Base-by-base conservation (phyloP, 2,329 filamentous ascomycete genomes). In the Trichoderma breve region DNA sequence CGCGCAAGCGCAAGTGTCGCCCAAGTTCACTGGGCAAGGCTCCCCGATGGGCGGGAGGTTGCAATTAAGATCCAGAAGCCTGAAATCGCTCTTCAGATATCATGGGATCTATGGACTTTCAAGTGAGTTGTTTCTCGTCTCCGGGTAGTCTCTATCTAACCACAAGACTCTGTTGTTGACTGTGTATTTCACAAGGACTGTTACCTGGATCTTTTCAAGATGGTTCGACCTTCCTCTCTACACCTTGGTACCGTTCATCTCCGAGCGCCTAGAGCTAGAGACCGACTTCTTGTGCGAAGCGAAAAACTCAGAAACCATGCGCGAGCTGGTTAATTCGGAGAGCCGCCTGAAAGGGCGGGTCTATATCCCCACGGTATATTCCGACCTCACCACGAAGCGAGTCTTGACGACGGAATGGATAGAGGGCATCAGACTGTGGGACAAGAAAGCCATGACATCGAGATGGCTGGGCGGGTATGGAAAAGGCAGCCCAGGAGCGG, bases 401-500 rank as follows among this genome's bases (percentile, higher is more conserved):
- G 90, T 99, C 63, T 91, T 99, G 85, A 97, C 95, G 1, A 94
- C 95, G 0, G 96, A 99, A 80, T 99, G 96, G 96, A 97, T 99
- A 72, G 96, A 99, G 82, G 96, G 96, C 7, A 90, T 97, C 3
- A 88, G 95, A 1, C 85, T 99, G 3, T 97, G 95, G 94, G 95
- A 98, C 77, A 97, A 97, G 80, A 90, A 93, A 71, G 87, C 91
- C 68, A 91, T 98, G 78, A 92, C 90, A 0, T 87, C 87, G 3
- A 86, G 88, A 5, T 98, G 96, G 95, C 83, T 90, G 47, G 95
- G 94, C 26, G 92, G 93, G 7, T 88, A 90, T 83, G 89, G 91
- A 18, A 86, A 89, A 73, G 93, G 93, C 4, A 95, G 92, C 30
- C 92, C 93, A 4, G 95, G 95, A 21, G 91, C 92, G 64, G 92